These are phyloP conservation scores for Pugionium cornutum DNA, from an alignment of 345 rosid genomes.

Conservation along the genomic window DNA sequence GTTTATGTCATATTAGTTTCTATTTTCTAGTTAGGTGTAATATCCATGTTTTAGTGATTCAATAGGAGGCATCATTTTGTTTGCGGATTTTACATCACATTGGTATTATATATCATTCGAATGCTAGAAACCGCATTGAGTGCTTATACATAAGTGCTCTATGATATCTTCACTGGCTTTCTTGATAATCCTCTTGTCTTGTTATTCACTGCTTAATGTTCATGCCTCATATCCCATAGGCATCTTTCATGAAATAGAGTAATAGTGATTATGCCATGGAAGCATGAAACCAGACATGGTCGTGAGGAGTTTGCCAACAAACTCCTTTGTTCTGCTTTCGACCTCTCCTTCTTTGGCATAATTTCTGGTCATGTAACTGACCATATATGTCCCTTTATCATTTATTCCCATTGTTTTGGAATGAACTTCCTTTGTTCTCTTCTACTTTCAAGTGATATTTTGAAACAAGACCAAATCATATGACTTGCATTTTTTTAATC, in stretches of 20 bases:
- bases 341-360: neutral
- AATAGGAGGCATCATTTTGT: no score
- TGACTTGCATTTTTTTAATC: no score
- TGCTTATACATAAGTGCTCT: no score
- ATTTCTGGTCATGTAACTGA: neutral
- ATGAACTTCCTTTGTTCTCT: neutral
- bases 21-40: no score
- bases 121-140: no score
- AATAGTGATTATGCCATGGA: slow-evolving; percentile 4
- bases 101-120: no score
- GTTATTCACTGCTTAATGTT: neutral
- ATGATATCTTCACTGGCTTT: neutral
- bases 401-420: slow-evolving; percentile 17
- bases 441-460: neutral
- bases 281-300: neutral
- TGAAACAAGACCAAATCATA: neutral
- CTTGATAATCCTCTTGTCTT: neutral
- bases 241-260: slow-evolving; percentile 25
- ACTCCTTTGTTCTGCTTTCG: neutral
- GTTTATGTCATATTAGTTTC: no score
- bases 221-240: neutral
- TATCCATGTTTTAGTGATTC: no score
- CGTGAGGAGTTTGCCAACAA: no score
- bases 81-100: no score
- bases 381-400: slow-evolving; percentile 20